Evolutionary conservation across 78 protist genomes (phyloP), one percentile per base, ranked within the genome.

Genomic region (Dictyostelium firmibasis): DNA sequence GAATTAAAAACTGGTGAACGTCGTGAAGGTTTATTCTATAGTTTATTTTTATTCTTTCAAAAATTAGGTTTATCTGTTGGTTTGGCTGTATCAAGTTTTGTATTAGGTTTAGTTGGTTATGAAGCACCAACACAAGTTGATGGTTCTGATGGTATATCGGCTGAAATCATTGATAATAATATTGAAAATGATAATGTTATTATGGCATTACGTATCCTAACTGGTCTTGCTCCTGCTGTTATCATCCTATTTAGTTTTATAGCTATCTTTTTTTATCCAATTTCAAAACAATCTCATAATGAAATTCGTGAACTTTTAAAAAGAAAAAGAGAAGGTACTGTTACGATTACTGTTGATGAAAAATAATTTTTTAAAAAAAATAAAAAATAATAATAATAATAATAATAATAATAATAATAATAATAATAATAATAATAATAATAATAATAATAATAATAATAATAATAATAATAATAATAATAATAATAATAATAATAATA

Each of bases 1-100:
- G 96, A 93, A 41, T 85, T 93, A 3, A 86, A 86, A 82, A 93
- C 92, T 57, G 96, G 96, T 11, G 89, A 82, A 25, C 92, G 96
- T 82, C 75, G 96, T 50, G 96, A 93, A 82, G 96, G 96, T 84
- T 7, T 93, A 13, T 93, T 93, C 67, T 93, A 86, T 78, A 43
- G 81, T 38, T 53, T 93, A 33, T 93, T 93, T 43, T 62, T 86
- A 36, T 86, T 93, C 43, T 84, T 93, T 60, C 96, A 93, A 72
- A 93, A 93, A 53, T 75, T 93, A 16, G 96, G 93, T 23, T 18
- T 93, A 29, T 83, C 92, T 1, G 92, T 93, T 36, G 96, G 92
- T 33, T 43, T 92, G 0, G 96, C 96, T 1, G 92, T 81, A 11
- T 72, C 85, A 3, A 79, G 70, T 25, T 92, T 85, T 72, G 89